Evolutionary conservation across 441 rosid species (phyloP), one percentile per base, ranked within the genome.

Genomic region (Breynia disticha): DNA sequence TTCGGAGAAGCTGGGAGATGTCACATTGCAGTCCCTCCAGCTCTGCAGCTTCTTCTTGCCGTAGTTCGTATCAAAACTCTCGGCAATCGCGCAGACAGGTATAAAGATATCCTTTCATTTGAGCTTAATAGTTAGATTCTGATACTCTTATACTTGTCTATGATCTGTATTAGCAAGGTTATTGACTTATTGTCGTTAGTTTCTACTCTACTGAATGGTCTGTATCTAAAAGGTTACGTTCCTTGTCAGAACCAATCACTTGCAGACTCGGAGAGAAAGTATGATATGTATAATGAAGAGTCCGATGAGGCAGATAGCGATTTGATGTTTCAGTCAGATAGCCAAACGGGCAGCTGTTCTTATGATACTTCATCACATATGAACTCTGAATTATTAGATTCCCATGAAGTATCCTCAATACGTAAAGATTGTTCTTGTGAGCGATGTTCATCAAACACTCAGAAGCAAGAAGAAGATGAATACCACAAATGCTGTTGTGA

Each of bases 1-100:
- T 71, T 43, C 65, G 75, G 35, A 63, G 60, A 59, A 71, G 63
- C 47, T 63, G 66, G 71, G 75, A 71, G 49, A 50, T 59, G 37
- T 62, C 68, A 42, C 57, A 53, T 18, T 35, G 11, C 16, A 58
- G 55, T 42, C 56, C 54, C 55, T 55, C 62, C 45, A 39, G 54
- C 38, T 37, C 69, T 45, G 62, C 43, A 28, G 35, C 35, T 28
- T 28, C 35, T 28, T 28, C 35, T 56, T 56, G 54, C 48, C 53
- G 35, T 8, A 38, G 38, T 46, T 19, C 49, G 56, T 11, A 38
- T 35, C 48, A 15, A 9, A 14, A 28, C 50, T 47, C 45, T 38
- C 50, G 16, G 46, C 50, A 38, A 39, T 48, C 60, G 56, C 20
- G 28, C 50, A 56, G 28, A 19, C 59, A 59, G 71, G 75, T 55